Conservation (phyloP, 148 eudicot genomes). For the Chenopodium suecicum region DNA sequence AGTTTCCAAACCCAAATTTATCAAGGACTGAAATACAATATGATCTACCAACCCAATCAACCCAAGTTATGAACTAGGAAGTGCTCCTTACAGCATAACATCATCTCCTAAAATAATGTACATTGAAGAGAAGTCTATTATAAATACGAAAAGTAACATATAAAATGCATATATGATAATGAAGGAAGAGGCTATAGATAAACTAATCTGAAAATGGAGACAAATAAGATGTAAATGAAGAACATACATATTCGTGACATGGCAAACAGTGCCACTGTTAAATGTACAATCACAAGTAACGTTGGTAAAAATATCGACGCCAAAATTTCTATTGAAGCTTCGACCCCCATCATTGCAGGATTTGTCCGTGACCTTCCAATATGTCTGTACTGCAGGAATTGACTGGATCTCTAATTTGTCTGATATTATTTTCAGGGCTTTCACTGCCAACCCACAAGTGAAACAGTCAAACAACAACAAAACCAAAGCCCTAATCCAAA, state of each 20-base stretch:
- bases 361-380: constrained; percentile 43
- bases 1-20: neutral
- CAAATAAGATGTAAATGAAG: neutral
- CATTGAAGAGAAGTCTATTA: neutral
- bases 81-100: neutral
- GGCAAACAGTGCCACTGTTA: constrained; percentile 50
- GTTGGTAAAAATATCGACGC: constrained; percentile 28
- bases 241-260: constrained; percentile 68
- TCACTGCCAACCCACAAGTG: constrained; percentile 37
- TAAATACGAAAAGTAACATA: neutral
- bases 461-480: neutral
- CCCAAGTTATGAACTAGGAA: neutral
- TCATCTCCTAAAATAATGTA: too few species aligned
- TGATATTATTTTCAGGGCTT: constrained; percentile 48
- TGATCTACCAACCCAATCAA: neutral
- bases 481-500: too few species aligned
- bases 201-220: neutral
- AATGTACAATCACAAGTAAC: constrained; percentile 67
- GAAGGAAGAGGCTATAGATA: neutral
- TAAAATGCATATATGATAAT: neutral
- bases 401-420: constrained; percentile 34
- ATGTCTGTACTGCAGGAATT: neutral
- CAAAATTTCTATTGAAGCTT: constrained; percentile 24
- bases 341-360: constrained; percentile 40
- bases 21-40: neutral